Base-by-base conservation (phyloP, 108 stramenopile species). In the Pseudonitzschia multiseries region DNA sequence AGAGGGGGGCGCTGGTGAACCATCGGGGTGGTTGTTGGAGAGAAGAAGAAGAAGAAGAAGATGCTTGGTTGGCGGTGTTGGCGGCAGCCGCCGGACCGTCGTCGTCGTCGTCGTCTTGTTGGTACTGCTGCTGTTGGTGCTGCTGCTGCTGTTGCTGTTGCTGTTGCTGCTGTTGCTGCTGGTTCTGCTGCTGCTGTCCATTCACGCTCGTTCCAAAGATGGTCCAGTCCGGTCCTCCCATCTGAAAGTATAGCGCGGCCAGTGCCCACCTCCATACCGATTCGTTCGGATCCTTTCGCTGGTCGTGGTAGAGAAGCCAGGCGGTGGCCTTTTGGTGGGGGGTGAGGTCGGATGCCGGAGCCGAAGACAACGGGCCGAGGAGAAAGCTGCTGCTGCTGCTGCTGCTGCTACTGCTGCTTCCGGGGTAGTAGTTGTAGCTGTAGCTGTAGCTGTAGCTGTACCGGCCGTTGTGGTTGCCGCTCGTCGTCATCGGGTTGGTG, bases 251-350 rank as follows among this genome's bases (percentile, higher is more conserved):
- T 8, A 78, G 36, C 0, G 77, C 71, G 29, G 77, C 70, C 28
- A 78, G 28, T 3, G 69, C 77, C 61, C 61, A 71, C n/a, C 77
- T 63, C 33, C 40, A 42, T 6, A 60, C 70, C 10, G 50, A 59
- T 41, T 78, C 57, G 46, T 71, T 41, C 6, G 36, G 43, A 22
- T 61, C 33, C n/a, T 78, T 70, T 0, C 22, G 46, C 20, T 28
- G 22, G 42, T 78, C 77, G 44, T 71, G 46, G 59, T 63, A 78
- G 24, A 78, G 57, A 17, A 72, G 64, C 77, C 77, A 78, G n/a
- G 36, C 44, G 52, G 71, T 72, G 18, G 77, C 77, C 27, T 70
- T 62, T 54, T 78, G 46, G 27, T 78, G 48, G 0, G 77, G 69
- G 10, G 77, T 42, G 27, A 62, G 62, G 36, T 6, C 41, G 0